Conservation (phyloP, 352 stramenopile species). For the Globisporangium nunn region DNA sequence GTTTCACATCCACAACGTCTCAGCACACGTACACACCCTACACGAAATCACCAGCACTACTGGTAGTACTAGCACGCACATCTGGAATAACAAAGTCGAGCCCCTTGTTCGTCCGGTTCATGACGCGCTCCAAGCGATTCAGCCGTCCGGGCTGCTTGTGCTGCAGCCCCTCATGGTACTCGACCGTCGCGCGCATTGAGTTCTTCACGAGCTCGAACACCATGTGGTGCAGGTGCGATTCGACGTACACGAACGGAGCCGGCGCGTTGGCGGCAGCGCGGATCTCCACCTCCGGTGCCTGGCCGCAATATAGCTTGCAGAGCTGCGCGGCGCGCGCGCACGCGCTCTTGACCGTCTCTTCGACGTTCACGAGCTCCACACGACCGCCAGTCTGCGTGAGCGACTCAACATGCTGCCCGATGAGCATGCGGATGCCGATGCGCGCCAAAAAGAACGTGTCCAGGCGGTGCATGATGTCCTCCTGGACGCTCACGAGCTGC, state of each 20-base stretch:
- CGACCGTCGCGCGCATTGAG: constrained; percentile 95
- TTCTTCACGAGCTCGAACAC: constrained; percentile 99
- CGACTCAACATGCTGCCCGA: constrained; percentile 87
- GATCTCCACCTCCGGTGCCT: constrained; percentile 54
- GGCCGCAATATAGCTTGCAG: constrained; percentile 49
- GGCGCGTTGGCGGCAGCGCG: constrained; percentile 32
- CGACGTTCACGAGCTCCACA: constrained; percentile 65
- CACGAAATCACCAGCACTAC: no score
- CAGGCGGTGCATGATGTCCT: constrained; percentile 77
- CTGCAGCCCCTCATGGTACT: constrained; percentile 85
- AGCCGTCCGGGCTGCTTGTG: constrained; percentile 28
- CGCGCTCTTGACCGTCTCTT: constrained; percentile 54
- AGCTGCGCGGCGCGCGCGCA: constrained; percentile 44
- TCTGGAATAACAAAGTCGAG: constrained; percentile 69
- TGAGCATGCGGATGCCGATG: constrained; percentile 99
- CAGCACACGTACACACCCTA: no score
- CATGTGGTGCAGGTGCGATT: constrained; percentile 83
- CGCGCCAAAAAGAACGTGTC: constrained; percentile 98
- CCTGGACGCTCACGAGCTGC: constrained; percentile 52
- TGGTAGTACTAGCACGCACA: constrained; percentile 16
- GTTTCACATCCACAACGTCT: no score
- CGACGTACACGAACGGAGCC: constrained; percentile 75
- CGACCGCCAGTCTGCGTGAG: constrained; percentile 49
- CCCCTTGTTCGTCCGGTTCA: constrained; percentile 55
- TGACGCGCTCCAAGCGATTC: constrained; percentile 55